Evolutionary conservation across 768 basidiomycete species (phyloP), one percentile per base, ranked within the genome.

Genomic region (Thelephora ganbajun): DNA sequence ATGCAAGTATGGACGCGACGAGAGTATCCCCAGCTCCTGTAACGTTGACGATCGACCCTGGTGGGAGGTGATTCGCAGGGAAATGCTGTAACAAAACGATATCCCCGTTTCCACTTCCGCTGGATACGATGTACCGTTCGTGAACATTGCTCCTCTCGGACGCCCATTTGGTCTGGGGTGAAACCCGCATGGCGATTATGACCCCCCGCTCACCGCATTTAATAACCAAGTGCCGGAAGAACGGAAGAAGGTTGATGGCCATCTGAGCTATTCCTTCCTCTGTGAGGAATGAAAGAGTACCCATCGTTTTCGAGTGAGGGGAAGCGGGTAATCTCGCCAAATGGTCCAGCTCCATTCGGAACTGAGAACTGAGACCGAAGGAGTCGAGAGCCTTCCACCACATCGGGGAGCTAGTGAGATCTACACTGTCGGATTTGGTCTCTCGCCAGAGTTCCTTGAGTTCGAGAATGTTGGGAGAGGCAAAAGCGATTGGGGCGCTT

Each of bases 11-110:
- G 1, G 83, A 77, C 5, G 92, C 93, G 1, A 87, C 91, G 20
- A 96, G 74, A 2, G 87, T 82, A 63, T 97, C 93, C 0, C 93
- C 93, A 1, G 88, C 92, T 1, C 94, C 94, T 0, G 93, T 97
- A 7, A 89, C 87, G 54, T 82, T 92, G 18, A 81, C 64, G 9
- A 68, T 55, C 20, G 60, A 56, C 13, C 60, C 58, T 5, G 53
- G 33, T 3, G 57, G 43, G 5, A 76, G 54, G 3, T 50, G 56
- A 9, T 74, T 63, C 13, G 87, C 70, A 11, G 86, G 76, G 60
- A 83, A 90, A 59, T 92, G 84, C 36, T 79, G 77, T 26, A 93
- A 43, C 5, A 86, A 70, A 6, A 89, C 58, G 3, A 73, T 63
- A 48, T 76, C 72, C 6, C 61, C 59, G 13, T 67, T 66, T 3